Percentiles rank a stretch among this genome's conserved stretches.
phyloP scores from a whole-genome alignment of 1,139 yeast genomes.

The Hyphopichia pseudoburtonii region DNA sequence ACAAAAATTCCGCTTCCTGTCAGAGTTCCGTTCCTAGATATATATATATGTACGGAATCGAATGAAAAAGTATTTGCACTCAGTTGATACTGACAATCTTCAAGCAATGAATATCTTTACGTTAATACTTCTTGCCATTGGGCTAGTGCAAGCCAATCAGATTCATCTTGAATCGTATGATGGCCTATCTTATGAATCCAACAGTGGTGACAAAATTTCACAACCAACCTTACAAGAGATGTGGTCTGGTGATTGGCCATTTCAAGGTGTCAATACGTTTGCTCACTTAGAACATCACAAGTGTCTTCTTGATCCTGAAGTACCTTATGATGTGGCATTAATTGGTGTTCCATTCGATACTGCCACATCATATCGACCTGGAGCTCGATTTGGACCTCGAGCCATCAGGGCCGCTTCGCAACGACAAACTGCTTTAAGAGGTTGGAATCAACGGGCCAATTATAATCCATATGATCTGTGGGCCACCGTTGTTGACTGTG shows the following conservation, averaged over 20 bases:
- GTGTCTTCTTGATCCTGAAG: conserved; percentile 52
- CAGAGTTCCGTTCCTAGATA: too few species aligned
- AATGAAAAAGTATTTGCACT: too few species aligned
- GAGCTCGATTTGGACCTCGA: conserved; percentile 80
- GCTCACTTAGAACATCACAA: conserved; percentile 64
- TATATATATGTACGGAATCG: too few species aligned
- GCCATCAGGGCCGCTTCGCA: conserved; percentile 74
- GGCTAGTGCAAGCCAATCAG: not conserved
- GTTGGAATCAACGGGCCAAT: conserved; percentile 66
- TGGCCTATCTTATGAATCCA: not conserved
- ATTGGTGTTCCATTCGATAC: conserved; percentile 81
- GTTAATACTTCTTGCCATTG: not conserved
- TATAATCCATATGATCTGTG: conserved; percentile 65
- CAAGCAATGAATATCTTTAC: not conserved
- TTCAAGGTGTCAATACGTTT: conserved; percentile 69
- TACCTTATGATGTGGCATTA: conserved; percentile 60
- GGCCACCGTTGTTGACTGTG: conserved; percentile 74
- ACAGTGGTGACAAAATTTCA: not conserved
- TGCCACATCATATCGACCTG: conserved; percentile 70
- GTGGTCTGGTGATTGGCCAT: conserved; percentile 70
- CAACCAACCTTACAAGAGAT: conserved; percentile 45
- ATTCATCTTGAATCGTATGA: not conserved
- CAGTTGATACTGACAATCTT: too few species aligned
- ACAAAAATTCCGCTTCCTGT: too few species aligned
- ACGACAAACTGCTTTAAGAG: conserved; percentile 65